Percentiles rank a stretch among this genome's conserved stretches.
Evolutionary conservation across 805 yeast genomes (phyloP).

Genomic region (Ogataea degrootiae): DNA sequence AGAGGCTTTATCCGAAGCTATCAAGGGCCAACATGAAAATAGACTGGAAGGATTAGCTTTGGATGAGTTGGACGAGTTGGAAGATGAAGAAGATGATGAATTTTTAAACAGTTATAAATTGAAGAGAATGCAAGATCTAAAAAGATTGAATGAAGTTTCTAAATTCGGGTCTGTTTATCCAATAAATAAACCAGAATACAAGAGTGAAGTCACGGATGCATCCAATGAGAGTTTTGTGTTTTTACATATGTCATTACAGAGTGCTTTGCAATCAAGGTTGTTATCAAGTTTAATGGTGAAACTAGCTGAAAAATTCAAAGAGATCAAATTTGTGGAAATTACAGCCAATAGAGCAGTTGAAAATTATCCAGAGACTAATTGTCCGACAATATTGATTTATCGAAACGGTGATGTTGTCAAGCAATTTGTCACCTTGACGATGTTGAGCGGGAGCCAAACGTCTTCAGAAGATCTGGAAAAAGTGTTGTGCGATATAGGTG

Average conservation of each 20-base stretch:
- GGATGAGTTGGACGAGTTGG: constrained; percentile 81
- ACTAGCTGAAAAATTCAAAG: constrained; percentile 65
- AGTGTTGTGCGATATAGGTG: constrained; percentile 61
- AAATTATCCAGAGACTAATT: constrained; percentile 81
- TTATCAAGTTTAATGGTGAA: constrained; percentile 52
- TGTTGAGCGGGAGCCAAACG: constrained; percentile 82
- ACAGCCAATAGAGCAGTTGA: constrained; percentile 90
- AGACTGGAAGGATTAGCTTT: constrained; percentile 72
- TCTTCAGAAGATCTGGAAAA: constrained; percentile 64
- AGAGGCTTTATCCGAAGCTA: constrained; percentile 81
- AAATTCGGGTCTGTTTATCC: constrained; percentile 74
- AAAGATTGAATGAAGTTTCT: constrained; percentile 48
- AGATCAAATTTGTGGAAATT: constrained; percentile 87
- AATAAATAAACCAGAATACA: constrained; percentile 84
- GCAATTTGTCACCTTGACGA: constrained; percentile 75
- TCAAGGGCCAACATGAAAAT: constrained; percentile 73
- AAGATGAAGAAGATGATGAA: constrained; percentile 92
- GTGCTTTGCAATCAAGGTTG: constrained; percentile 69
- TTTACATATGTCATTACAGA: constrained; percentile 69
- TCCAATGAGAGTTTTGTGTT: constrained; percentile 63
- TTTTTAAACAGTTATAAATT: constrained; percentile 73
- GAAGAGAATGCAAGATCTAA: constrained; percentile 72
- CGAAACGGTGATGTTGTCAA: constrained; percentile 71
- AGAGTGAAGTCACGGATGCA: constrained; percentile 77
- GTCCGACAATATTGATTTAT: constrained; percentile 88